Conservation (phyloP, 371 early-diverging fungal genomes). For the Rhizopus sp. region DNA sequence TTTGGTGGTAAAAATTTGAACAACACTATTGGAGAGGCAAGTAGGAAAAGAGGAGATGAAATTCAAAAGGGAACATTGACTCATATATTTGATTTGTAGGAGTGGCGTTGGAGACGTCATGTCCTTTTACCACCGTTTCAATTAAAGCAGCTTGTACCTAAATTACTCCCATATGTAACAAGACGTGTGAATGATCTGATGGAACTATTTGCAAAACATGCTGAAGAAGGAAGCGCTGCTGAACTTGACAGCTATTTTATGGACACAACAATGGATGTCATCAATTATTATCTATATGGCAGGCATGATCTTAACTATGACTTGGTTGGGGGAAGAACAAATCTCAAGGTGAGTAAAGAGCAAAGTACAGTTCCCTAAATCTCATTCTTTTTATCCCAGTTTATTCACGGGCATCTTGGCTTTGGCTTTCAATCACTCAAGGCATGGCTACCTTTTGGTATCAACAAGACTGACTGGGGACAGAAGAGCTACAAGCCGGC, state of each 20-base stretch:
- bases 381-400: constrained; percentile 13
- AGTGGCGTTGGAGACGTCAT: constrained; percentile 56
- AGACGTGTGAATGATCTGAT: constrained; percentile 22
- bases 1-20: constrained; percentile 52
- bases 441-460: constrained; percentile 47
- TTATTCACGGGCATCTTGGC: constrained; percentile 39
- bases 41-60: not conserved
- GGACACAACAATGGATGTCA: constrained; percentile 52
- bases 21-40: constrained; percentile 48
- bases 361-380: not conserved
- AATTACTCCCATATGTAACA: constrained; percentile 42
- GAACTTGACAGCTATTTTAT: constrained; percentile 44
- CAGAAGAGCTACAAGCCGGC: constrained; percentile 35
- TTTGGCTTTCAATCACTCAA: constrained; percentile 48
- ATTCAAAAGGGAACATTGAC: not conserved
- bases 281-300: constrained; percentile 53
- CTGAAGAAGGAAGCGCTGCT: constrained; percentile 20
- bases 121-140: constrained; percentile 49
- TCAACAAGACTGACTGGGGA: constrained; percentile 49
- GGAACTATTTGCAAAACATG: constrained; percentile 24
- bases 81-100: constrained; percentile 19
- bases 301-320: constrained; percentile 40
- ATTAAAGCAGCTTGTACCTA: constrained; percentile 45
- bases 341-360: constrained; percentile 36
- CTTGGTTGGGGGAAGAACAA: constrained; percentile 39